Percentiles rank a stretch among this genome's conserved stretches.
These are phyloP conservation scores for Acacia confusa DNA, from an alignment of 306 rosid species.

Conservation along the genomic window DNA sequence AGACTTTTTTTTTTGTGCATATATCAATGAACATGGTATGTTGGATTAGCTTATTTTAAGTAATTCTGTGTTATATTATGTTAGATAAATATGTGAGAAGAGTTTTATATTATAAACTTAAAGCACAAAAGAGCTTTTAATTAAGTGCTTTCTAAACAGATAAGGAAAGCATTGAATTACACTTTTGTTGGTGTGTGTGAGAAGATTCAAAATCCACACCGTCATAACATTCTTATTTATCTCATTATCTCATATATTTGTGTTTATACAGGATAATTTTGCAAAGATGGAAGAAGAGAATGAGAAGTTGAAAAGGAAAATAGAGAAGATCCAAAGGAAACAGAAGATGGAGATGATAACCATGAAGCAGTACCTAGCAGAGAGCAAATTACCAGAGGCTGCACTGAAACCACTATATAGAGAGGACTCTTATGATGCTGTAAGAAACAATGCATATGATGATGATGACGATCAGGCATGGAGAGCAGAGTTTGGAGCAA, in stretches of 20 bases:
- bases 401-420: constrained; percentile 66
- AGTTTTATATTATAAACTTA: too few relatives aligned
- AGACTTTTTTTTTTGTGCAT: neutral
- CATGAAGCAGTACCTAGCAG: constrained; percentile 89
- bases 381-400: constrained; percentile 84
- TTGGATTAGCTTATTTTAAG: too few relatives aligned
- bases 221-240: neutral
- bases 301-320: constrained; percentile 74
- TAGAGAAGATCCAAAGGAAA: constrained; percentile 83
- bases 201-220: neutral
- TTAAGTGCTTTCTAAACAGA: neutral
- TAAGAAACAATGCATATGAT: constrained; percentile 35
- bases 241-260: neutral
- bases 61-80: too few relatives aligned
- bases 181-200: neutral
- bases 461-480: constrained; percentile 88
- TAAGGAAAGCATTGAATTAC: neutral
- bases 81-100: too few relatives aligned
- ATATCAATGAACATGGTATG: neutral
- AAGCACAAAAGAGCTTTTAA: too few relatives aligned
- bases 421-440: constrained; percentile 55
- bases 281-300: constrained; percentile 62
- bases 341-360: constrained; percentile 96
- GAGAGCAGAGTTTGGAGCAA: constrained; percentile 97
- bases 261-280: constrained; percentile 62